Evolutionary conservation across 148 eudicot genomes (phyloP).

Genomic region (Chenopodium suecicum): DNA sequence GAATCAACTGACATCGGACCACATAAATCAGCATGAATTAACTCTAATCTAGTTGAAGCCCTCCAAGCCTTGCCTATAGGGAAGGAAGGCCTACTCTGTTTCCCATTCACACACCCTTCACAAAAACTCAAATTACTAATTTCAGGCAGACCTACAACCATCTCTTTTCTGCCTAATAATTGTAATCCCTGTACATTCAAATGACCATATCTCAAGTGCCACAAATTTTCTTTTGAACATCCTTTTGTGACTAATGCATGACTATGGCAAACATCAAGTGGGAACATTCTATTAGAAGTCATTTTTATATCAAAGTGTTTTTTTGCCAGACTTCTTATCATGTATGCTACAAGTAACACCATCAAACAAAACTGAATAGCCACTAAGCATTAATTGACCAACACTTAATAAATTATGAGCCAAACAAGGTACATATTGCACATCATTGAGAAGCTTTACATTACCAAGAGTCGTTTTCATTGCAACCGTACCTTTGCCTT

Average conservation of each 20-base stretch:
- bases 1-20: conserved; percentile 6
- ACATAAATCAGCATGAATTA: neutral
- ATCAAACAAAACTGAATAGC: neutral
- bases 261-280: neutral
- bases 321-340: neutral
- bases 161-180: neutral
- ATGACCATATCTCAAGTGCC: neutral
- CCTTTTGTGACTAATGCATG: neutral
- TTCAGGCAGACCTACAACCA: neutral
- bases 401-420: neutral
- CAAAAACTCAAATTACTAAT: no score
- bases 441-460: neutral
- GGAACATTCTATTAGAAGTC: neutral
- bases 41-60: no score
- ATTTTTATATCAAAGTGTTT: neutral
- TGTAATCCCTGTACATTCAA: neutral
- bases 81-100: no score
- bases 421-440: neutral
- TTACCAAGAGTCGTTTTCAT: neutral
- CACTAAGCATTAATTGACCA: neutral
- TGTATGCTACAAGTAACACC: neutral
- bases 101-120: no score
- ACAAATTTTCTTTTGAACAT: no score
- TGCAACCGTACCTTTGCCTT: no score
- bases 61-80: no score